Base-by-base conservation (phyloP, 257 asterid genomes). In the Dorcoceras hygrometricum region DNA sequence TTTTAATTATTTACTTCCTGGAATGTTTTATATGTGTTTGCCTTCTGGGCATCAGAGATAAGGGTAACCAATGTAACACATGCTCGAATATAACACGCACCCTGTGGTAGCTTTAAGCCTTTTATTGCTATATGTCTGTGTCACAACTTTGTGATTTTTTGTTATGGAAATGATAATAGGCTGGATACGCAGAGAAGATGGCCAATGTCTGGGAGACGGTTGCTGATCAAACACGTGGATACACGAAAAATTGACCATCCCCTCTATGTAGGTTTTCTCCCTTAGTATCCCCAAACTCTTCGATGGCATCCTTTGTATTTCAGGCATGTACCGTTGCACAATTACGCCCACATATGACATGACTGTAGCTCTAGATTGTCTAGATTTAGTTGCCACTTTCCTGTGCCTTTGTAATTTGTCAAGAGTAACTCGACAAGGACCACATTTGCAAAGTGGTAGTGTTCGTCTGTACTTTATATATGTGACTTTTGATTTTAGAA, bases 181-280 rank as follows among this genome's bases (percentile, higher is more conserved):
- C 88, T 39, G 97, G 97, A 65, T 91, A 91, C 76, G 96, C 97
- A 28, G 96, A 91, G 81, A 88, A 91, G 87, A 88, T 88, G 89
- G 95, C 95, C 8, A 79, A 55, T 14, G 95, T 90, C 59, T 93
- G 99, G 97, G 91, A 82, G 66, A 71, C 83, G 5, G 95, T 93
- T 68, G 96, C 95, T 19, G 85, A 86, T 70, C 95, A 93, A 93
- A 86, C 99, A 53, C 81, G 90, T 64, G 81, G 73, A 75, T 85
- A 84, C 65, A 81, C 22, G 19, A 84, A 75, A 73, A 71, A 57
- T 53, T 63, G 75, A 75, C 65, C 51, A 69, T 66, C 56, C 60
- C 27, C 60, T 39, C 34, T 5, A 26, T 24, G 28, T 48, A 46
- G 57, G 51, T 18, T 65, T 58, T 53, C 60, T 65, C 63, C 19